Conservation (phyloP, 2,329 filamentous ascomycete species). For the Fusarium sp. region DNA sequence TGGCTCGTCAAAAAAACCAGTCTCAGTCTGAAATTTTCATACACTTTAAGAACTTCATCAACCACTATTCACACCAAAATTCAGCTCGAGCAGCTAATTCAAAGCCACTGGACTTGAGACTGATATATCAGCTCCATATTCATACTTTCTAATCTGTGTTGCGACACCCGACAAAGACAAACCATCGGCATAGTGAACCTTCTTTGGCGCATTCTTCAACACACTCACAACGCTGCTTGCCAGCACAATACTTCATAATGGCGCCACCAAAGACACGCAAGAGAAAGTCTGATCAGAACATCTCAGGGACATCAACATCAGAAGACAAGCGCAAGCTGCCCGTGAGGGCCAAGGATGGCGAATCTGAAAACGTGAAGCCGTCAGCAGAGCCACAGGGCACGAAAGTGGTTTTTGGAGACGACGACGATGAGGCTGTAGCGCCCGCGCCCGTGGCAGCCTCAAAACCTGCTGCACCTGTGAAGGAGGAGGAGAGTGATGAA, state of each 20-base stretch:
- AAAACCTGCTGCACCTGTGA: conserved; percentile 32
- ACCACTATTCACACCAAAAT: conserved; percentile 31
- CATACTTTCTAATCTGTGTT: neutral
- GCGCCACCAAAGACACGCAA: conserved; percentile 49
- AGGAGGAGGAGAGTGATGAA: conserved; percentile 54
- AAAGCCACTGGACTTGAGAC: neutral
- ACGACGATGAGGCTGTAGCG: conserved; percentile 47
- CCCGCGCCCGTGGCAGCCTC: conserved; percentile 16
- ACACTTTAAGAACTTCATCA: conserved; percentile 25
- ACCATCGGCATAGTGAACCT: neutral
- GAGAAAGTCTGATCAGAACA: conserved; percentile 49
- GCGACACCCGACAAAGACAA: neutral
- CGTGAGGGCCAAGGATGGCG: conserved; percentile 53
- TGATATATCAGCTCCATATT: no score
- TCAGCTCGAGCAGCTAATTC: conserved; percentile 10
- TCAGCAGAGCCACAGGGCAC: conserved; percentile 43
- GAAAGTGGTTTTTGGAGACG: conserved; percentile 55
- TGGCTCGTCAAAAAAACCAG: conserved; percentile 37
- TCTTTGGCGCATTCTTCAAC: conserved; percentile 6
- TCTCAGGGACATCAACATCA: conserved; percentile 20
- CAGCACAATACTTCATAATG: conserved; percentile 38
- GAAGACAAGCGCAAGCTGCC: conserved; percentile 51
- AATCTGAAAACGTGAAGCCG: conserved; percentile 22
- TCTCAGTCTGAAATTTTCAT: conserved; percentile 38
- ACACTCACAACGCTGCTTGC: conserved; percentile 8